Evolutionary conservation across 2,329 filamentous ascomycete species (phyloP), one percentile per base, ranked within the genome.

Genomic region (Diplodia seriata): DNA sequence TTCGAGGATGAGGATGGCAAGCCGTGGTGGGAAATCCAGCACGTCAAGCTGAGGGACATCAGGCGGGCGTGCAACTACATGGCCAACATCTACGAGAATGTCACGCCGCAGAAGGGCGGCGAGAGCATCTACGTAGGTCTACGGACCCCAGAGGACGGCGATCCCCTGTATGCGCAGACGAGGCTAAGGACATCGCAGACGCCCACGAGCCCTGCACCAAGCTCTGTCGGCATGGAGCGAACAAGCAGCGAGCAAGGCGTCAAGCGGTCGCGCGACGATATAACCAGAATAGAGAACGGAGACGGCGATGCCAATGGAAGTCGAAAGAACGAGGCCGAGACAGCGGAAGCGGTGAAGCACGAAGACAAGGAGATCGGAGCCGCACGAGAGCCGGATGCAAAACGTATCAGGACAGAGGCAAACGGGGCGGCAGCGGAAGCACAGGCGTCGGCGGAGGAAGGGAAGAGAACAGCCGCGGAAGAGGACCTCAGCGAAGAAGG

Each of bases 21-120:
- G 72, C 86, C 94, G 0, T 99, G 95, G 95, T 99, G 94, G 94
- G 89, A 89, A 69, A 85, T 87, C 67, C 81, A 97, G 64, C 87
- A 88, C 40, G 91, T 93, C 43, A 86, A 89, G 70, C 84, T 94
- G 71, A 83, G 85, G 26, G 87, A 91, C 70, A 91, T 96, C 70
- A 81, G 86, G 51, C 86, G 85, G 72, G 92, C 93, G 4, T 91
- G 94, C 72, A 89, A 91, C 66, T 85, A 92, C 66, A 91, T 97
- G 83, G 87, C 88, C 43, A 87, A 80, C 54, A 77, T 82, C 26
- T 85, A 84, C 73, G 82, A 84, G 70, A 74, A 76, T 20, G 73
- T 75, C 6, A 76, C 80, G 40, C 72, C 73, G 57, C 78, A 77
- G 68, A 77, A 79, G 15, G 80, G 79, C 8, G 74, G 71, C 14